phyloP scores from a whole-genome alignment of 1,139 yeast genomes.

The Yamadazyma dushanensis region DNA sequence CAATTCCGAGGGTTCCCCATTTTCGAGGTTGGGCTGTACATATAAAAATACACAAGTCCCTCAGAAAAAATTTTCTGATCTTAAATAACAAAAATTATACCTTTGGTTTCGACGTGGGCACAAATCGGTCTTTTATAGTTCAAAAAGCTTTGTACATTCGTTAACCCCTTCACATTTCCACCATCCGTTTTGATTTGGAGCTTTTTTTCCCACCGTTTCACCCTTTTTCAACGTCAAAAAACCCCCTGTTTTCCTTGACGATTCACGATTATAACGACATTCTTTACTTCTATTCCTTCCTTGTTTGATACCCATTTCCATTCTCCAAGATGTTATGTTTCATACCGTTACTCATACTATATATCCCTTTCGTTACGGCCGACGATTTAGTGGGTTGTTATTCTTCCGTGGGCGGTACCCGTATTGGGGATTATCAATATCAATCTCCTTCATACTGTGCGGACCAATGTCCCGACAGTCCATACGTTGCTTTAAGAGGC shows the following conservation, averaged over 20 bases:
- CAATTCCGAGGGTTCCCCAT: constrained; percentile 1
- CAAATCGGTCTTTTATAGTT: no score
- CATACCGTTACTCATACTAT: constrained; percentile 4
- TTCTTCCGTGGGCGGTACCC: constrained; percentile 28
- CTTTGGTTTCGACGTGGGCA: no score
- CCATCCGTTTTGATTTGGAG: no score
- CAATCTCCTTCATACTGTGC: constrained; percentile 56
- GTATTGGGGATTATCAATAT: constrained; percentile 38
- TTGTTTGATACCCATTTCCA: constrained; percentile 1
- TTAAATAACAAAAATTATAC: constrained; percentile 2
- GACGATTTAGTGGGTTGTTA: constrained; percentile 31
- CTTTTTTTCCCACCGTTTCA: no score
- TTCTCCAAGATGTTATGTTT: neutral
- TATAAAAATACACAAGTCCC: neutral
- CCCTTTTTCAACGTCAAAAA: no score
- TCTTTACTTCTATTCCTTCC: constrained; percentile 1
- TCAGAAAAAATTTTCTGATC: constrained; percentile 2
- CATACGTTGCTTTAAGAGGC: constrained; percentile 58
- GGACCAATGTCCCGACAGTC: constrained; percentile 42
- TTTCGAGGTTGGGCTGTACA: constrained; percentile 3
- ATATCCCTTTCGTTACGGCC: constrained; percentile 7
- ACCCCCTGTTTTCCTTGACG: no score
- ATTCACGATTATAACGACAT: constrained; percentile 7
- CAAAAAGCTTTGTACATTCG: no score
- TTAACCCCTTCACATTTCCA: no score